Base-by-base conservation (phyloP, 2,329 filamentous ascomycete genomes). In the Colletotrichum horii region DNA sequence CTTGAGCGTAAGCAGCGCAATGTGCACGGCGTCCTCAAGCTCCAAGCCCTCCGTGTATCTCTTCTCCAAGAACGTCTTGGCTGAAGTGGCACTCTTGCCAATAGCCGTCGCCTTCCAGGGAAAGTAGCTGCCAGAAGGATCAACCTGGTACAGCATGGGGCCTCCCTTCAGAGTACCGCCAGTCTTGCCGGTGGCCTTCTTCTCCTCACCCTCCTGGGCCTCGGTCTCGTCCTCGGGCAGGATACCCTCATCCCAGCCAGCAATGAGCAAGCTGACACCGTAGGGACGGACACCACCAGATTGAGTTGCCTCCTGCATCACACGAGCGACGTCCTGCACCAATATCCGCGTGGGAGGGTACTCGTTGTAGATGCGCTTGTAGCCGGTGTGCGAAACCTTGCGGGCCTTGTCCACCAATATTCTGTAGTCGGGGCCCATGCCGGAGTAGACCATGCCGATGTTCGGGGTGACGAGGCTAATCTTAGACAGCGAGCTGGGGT, bases 291-390 rank as follows among this genome's bases (percentile, higher is more conserved):
- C 96, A 92, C 97, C 97, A 83, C 97, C 97, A 52, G 95, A 98
- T 87, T 99, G 97, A 76, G 97, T 99, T 77, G 97, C 97, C 88
- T 99, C 97, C 88, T 99, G 97, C 94, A 99, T 98, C 79, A 98
- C 96, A 78, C 96, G 92, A 76, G 97, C 97, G 74, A 99, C 96
- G 83, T 99, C 97, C 87, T 99, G 97, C 73, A 99, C 97, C 88
- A 99, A 92, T 94, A 99, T 99, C 85, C 97, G 93, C 73, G 97
- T 99, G 8, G 97, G 97, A n/a, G 97, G 97, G 89, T 99, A 99
- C 89, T 99, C 97, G 88, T 99, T 99, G 91, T 99, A 99, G 89
- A 99, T 96, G 86, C 97, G 95, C 92, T 99, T 99, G 93, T 99
- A 99, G 85, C 93, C 94, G 64, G 97, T 98, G 88, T 99, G 97